A percentile compares a stretch with the other conserved stretches of the same genome.
These are phyloP conservation scores for Vaccinium myrtillus DNA, from an alignment of 148 eudicot species.

Conservation along the genomic window DNA sequence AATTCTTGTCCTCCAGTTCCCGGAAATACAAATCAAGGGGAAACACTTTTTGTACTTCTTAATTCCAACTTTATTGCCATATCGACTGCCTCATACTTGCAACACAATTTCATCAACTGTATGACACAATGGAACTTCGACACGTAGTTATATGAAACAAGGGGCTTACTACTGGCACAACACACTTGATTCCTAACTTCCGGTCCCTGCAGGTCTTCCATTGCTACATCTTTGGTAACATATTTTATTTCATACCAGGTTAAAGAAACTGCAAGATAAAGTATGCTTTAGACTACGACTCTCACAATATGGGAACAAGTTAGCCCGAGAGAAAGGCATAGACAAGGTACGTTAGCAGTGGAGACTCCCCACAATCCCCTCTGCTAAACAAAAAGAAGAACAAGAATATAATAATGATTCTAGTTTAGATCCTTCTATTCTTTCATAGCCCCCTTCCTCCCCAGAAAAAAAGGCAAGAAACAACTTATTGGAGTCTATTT, in stretches of 20 bases:
- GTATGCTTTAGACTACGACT: neutral
- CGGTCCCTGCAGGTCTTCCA: neutral
- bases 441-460: too few species aligned
- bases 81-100: too few species aligned
- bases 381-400: neutral
- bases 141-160: neutral
- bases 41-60: neutral
- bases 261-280: neutral
- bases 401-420: neutral
- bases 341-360: neutral
- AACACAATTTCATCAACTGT: neutral
- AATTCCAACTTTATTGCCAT: neutral
- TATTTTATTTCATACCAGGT: neutral
- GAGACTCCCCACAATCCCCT: neutral
- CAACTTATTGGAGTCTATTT: neutral
- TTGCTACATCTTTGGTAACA: neutral
- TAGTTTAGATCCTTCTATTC: neutral
- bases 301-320: neutral
- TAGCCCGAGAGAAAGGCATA: neutral
- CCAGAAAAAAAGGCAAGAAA: too few species aligned
- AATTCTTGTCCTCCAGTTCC: neutral
- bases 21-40: neutral
- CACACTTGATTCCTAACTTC: neutral
- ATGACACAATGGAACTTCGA: neutral
- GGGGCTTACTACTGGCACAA: neutral